These are phyloP conservation scores for Penicillium nucicola DNA, from an alignment of 495 filamentous ascomycete genomes.

Conservation along the genomic window DNA sequence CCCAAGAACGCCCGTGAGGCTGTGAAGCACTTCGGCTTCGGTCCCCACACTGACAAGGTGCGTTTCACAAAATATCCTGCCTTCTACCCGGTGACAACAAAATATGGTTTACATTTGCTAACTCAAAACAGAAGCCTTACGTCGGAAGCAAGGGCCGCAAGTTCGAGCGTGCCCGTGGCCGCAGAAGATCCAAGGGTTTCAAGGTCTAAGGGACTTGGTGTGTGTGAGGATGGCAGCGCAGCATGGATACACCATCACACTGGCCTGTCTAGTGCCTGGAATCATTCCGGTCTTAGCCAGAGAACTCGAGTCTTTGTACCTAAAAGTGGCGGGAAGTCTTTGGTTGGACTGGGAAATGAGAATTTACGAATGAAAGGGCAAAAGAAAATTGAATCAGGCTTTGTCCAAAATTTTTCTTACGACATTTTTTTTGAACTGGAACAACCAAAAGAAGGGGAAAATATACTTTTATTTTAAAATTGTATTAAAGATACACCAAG, in stretches of 20 bases:
- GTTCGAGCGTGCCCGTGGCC: slow-evolving; percentile 97
- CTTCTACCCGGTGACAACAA: not conserved
- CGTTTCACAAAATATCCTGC: slow-evolving; percentile 19
- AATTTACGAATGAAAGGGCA: slow-evolving; percentile 26
- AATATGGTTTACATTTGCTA: slow-evolving; percentile 10
- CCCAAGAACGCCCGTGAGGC: slow-evolving; percentile 97
- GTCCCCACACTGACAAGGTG: slow-evolving; percentile 95
- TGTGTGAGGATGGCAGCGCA: slow-evolving; percentile 7
- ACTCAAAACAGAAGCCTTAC: slow-evolving; percentile 74
- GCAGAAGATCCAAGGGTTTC: slow-evolving; percentile 94
- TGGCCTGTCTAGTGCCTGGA: slow-evolving; percentile 14
- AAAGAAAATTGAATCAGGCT: slow-evolving; percentile 35
- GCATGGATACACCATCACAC: slow-evolving; percentile 13
- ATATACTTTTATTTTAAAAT: slow-evolving; percentile 17
- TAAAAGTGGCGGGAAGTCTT: slow-evolving; percentile 22
- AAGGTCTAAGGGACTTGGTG: slow-evolving; percentile 71
- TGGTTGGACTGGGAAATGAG: slow-evolving; percentile 21
- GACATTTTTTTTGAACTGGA: slow-evolving; percentile 11
- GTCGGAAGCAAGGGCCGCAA: slow-evolving; percentile 98
- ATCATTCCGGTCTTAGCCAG: slow-evolving; percentile 16
- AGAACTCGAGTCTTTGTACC: slow-evolving; percentile 27
- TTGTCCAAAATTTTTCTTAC: slow-evolving; percentile 29
- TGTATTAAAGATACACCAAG: not conserved
- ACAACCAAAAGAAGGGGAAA: slow-evolving; percentile 17
- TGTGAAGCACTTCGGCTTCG: slow-evolving; percentile 97